Conservation (phyloP, 495 filamentous ascomycete species). For the Penicillium maclennaniae region DNA sequence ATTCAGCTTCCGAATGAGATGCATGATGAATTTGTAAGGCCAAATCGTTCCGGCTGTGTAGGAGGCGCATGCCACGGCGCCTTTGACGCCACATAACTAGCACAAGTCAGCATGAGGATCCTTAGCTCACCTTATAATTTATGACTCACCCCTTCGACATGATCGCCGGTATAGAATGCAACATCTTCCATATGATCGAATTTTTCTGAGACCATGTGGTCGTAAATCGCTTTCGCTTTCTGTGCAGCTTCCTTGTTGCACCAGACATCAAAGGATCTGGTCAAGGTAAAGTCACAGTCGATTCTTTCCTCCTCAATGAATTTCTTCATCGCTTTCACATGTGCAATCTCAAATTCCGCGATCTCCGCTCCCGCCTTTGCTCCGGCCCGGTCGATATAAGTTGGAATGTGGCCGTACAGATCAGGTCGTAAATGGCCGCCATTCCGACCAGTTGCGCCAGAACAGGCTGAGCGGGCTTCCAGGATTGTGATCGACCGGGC, state of each 20-base stretch:
- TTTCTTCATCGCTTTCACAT: conserved; percentile 29
- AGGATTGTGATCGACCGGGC: conserved; percentile 29
- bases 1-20: conserved; percentile 50
- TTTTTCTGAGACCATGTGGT: conserved; percentile 17
- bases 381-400: conserved; percentile 22
- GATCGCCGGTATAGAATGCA: conserved; percentile 23
- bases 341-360: conserved; percentile 28
- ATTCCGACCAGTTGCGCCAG: conserved; percentile 40
- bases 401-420: conserved; percentile 32
- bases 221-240: conserved; percentile 28
- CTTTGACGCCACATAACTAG: conserved; percentile 31
- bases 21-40: conserved; percentile 60
- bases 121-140: not conserved
- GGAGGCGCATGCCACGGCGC: conserved; percentile 28
- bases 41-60: conserved; percentile 57
- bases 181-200: conserved; percentile 32
- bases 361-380: conserved; percentile 21
- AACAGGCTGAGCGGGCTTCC: conserved; percentile 37
- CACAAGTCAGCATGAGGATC: not conserved
- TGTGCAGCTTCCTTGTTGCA: conserved; percentile 27
- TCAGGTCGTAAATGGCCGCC: conserved; percentile 35
- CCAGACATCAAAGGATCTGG: conserved; percentile 36
- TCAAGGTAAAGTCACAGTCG: conserved; percentile 39
- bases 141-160: conserved; percentile 28
- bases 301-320: conserved; percentile 34